Conservation (phyloP, 768 basidiomycete species). For the Tephrocybe sp. region DNA sequence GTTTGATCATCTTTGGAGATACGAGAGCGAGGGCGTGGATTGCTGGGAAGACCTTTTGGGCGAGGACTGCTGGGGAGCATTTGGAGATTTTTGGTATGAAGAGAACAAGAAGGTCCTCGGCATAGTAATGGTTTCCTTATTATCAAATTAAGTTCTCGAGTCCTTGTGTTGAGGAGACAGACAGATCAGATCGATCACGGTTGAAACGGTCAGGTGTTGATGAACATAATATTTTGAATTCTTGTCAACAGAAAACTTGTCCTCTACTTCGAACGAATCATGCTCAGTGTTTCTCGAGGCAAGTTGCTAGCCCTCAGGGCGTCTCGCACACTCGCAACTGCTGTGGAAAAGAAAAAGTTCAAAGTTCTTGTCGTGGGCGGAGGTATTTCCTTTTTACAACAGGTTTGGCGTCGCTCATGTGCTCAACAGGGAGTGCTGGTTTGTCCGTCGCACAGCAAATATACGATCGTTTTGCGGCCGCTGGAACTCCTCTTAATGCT, state of each 20-base stretch:
- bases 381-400: constrained; percentile 45
- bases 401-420: constrained; percentile 2
- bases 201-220: background rate
- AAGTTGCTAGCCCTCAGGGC: constrained; percentile 3
- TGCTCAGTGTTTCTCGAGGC: constrained; percentile 14
- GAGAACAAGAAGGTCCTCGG: background rate
- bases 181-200: background rate
- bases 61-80: constrained; percentile 20
- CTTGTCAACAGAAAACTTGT: too few relatives aligned
- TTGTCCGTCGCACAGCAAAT: constrained; percentile 86
- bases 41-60: constrained; percentile 29
- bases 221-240: too few relatives aligned
- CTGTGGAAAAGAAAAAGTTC: constrained; percentile 51
- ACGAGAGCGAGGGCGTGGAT: constrained; percentile 31
- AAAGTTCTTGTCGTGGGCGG: constrained; percentile 87
- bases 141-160: too few relatives aligned
- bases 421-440: constrained; percentile 68
- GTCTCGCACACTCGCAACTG: constrained; percentile 26
- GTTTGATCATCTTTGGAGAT: constrained; percentile 1
- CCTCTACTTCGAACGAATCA: too few relatives aligned
- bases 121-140: too few relatives aligned
- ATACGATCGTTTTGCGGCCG: constrained; percentile 70
- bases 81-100: background rate
- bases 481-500: constrained; percentile 60
- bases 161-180: background rate